Evolutionary conservation across 306 rosid species (phyloP).

Genomic region (Purshia tridentata): DNA sequence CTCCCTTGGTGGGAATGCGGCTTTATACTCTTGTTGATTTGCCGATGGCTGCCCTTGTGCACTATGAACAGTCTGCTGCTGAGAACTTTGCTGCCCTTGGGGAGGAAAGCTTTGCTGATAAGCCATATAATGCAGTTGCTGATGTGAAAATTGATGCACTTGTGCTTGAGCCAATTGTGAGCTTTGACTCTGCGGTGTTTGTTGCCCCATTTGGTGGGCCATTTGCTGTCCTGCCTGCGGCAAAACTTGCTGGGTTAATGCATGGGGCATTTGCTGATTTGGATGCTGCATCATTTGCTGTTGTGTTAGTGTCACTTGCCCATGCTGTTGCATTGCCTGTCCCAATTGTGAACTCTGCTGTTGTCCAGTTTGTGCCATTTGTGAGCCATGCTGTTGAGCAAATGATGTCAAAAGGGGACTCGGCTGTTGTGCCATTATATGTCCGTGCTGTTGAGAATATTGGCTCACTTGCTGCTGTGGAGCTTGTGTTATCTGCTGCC

Average conservation of each 20-base stretch:
- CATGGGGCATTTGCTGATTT: slow-evolving; percentile 46
- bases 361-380: slow-evolving; percentile 46
- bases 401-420: slow-evolving; percentile 37
- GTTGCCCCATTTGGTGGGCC: slow-evolving; percentile 62
- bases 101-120: slow-evolving; percentile 61
- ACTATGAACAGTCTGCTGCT: slow-evolving; percentile 50
- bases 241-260: slow-evolving; percentile 21
- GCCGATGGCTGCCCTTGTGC: slow-evolving; percentile 52
- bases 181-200: slow-evolving; percentile 51
- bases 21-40: slow-evolving; percentile 61
- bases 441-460: slow-evolving; percentile 56
- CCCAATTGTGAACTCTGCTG: slow-evolving; percentile 48
- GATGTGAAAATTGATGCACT: slow-evolving; percentile 57
- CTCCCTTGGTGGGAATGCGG: slow-evolving; percentile 45
- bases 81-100: slow-evolving; percentile 58
- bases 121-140: slow-evolving; percentile 61
- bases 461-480: slow-evolving; percentile 54
- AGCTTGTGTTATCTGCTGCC: slow-evolving; percentile 51
- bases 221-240: slow-evolving; percentile 57
- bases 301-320: slow-evolving; percentile 27
- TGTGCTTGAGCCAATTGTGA: slow-evolving; percentile 56
- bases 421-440: slow-evolving; percentile 46
- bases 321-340: slow-evolving; percentile 51
- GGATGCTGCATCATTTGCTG: slow-evolving; percentile 56
- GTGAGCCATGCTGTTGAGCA: slow-evolving; percentile 54